Evolutionary conservation across 805 yeast genomes (phyloP).

Genomic region (Lipomyces sp.): DNA sequence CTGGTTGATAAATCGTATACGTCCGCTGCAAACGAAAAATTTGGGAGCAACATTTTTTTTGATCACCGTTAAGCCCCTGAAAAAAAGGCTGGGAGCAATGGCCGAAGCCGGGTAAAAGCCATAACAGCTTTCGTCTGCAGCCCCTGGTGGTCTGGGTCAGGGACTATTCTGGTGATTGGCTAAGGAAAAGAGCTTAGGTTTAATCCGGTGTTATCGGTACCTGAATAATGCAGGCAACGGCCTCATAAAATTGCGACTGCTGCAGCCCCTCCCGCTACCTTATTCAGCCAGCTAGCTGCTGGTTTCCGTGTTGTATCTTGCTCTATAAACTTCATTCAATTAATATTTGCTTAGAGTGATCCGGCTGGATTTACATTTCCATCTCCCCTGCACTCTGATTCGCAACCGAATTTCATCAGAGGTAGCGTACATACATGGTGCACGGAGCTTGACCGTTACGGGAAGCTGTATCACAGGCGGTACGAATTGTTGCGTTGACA

Average conservation of each 20-base stretch:
- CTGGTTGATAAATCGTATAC: background rate
- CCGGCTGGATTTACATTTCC: background rate
- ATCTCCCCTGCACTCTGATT: background rate
- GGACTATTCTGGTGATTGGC: too few species aligned
- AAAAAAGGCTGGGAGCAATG: background rate
- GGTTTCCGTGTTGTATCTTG: background rate
- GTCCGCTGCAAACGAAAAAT: slow-evolving; percentile 5
- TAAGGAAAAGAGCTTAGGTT: too few species aligned
- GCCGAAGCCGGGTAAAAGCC: background rate
- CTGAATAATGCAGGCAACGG: too few species aligned
- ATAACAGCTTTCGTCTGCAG: background rate
- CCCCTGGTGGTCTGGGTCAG: too few species aligned
- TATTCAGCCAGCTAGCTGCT: too few species aligned
- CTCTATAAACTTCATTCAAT: background rate
- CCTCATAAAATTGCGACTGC: too few species aligned
- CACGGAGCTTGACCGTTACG: background rate
- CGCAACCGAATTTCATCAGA: background rate
- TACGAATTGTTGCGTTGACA: background rate
- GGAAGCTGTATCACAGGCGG: background rate
- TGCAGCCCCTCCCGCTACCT: too few species aligned
- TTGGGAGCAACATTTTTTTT: background rate
- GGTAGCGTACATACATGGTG: background rate
- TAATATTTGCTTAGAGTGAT: background rate
- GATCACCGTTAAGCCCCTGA: background rate
- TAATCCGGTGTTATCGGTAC: too few species aligned